phyloP scores from a whole-genome alignment of 75 land plant genomes.

The Pseudotsuga menziesii region DNA sequence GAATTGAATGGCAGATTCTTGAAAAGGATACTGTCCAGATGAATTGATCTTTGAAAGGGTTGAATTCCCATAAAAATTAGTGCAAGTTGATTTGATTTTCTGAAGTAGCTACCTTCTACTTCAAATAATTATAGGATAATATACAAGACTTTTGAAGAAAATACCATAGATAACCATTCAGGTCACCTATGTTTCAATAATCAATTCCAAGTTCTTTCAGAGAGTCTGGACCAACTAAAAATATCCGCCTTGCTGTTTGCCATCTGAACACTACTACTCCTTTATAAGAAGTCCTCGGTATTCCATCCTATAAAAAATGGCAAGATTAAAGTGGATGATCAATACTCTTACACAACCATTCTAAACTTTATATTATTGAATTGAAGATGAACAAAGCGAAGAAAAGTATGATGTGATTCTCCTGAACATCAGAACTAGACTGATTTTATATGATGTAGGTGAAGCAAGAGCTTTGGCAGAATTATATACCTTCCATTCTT shows the following conservation, averaged over 20 bases:
- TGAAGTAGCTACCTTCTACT: too few relatives aligned
- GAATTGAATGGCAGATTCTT: too few relatives aligned
- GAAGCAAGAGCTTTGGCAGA: background rate
- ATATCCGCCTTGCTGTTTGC: constrained; percentile 68
- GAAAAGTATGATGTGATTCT: background rate
- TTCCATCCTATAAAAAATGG: constrained; percentile 65
- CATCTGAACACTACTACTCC: constrained; percentile 91
- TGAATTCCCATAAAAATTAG: too few relatives aligned
- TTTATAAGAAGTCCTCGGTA: constrained; percentile 94
- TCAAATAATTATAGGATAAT: too few relatives aligned
- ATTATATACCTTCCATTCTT: constrained; percentile 91
- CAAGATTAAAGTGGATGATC: background rate
- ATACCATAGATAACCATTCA: too few relatives aligned
- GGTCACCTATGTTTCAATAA: too few relatives aligned
- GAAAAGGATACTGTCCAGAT: too few relatives aligned
- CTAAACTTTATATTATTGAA: background rate
- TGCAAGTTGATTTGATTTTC: too few relatives aligned
- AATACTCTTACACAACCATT: background rate
- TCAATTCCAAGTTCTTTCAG: constrained; percentile 47
- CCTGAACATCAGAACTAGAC: background rate
- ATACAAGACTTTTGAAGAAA: too few relatives aligned
- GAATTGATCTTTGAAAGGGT: too few relatives aligned
- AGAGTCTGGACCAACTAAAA: constrained; percentile 79
- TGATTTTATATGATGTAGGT: background rate
- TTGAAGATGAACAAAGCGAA: background rate